Evolutionary conservation across 306 rosid species (phyloP), one percentile per base, ranked within the genome.

Genomic region (Quercus aquifolioides): DNA sequence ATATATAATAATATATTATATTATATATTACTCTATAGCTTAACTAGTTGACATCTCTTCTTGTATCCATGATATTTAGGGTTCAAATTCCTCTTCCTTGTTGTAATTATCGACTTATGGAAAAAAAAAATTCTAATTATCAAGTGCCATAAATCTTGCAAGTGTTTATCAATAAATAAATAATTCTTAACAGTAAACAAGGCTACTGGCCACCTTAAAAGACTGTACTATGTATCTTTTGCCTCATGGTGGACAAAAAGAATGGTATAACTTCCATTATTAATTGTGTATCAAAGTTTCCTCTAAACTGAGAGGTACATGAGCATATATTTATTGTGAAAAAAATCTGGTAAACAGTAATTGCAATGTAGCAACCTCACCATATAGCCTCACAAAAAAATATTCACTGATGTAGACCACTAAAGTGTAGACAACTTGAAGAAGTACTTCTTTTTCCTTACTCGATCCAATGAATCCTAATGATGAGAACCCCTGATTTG

Each of bases 401-500:
- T 38, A 57, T 15, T 59, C 55, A 60, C 63, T 51, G 54, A 46
- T 4, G 67, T 26, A 26, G 75, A 71, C 55, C 75, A 77, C 78
- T 54, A 5, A 71, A 80, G 68, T 25, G 71, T 54, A 15, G 74
- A 46, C 56, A 82, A 59, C 63, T 76, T 76, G 52, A 9, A 26
- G 76, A 33, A 49, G 76, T 46, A 12, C 54, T 49, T 8, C 25
- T 54, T 59, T 79, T 60, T 56, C 72, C 52, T 52, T 60, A 5
- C 49, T 69, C 5, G 46, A 70, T 75, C 46, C 64, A 76, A 76
- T 69, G 73, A 69, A 77, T 69, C 60, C 78, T 70, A 58, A 77
- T 69, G 71, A 86, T 78, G 75, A 59, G 43, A 79, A 38, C 74
- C 17, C 54, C 51, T 58, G 67, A 86, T 83, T 83, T 80, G 80